A percentile compares a stretch with the other conserved stretches of the same genome.
Evolutionary conservation across 1,284 basidiomycete species (phyloP).

Genomic region (Laetiporus sulphureus): DNA sequence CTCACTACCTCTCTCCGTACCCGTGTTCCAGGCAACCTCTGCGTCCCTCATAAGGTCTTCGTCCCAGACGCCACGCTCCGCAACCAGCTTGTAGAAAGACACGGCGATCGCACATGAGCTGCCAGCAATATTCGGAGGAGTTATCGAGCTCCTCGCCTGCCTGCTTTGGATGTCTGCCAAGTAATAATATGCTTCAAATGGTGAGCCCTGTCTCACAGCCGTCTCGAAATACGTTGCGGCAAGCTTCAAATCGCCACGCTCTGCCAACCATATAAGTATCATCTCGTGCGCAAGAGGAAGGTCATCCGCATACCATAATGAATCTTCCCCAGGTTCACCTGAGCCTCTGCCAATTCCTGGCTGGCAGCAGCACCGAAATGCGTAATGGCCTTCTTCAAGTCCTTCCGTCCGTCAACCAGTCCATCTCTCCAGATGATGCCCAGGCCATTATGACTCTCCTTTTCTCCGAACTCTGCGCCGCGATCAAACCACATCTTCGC

Average conservation of each 20-base stretch:
- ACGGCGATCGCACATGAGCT: slow-evolving; percentile 81
- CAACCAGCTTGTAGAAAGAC: slow-evolving; percentile 84
- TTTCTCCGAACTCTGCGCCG: slow-evolving; percentile 76
- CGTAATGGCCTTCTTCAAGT: slow-evolving; percentile 60
- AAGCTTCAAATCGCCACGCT: slow-evolving; percentile 50
- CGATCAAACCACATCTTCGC: slow-evolving; percentile 95
- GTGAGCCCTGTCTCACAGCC: slow-evolving; percentile 80
- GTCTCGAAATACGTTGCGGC: slow-evolving; percentile 76
- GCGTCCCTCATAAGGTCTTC: slow-evolving; percentile 82
- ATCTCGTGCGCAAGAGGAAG: neutral
- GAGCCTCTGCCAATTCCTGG: slow-evolving; percentile 84
- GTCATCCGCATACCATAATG: slow-evolving; percentile 70
- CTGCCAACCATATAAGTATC: slow-evolving; percentile 30
- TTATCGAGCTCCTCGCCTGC: slow-evolving; percentile 39
- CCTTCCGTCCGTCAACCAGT: slow-evolving; percentile 57
- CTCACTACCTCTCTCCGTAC: slow-evolving; percentile 61
- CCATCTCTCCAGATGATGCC: slow-evolving; percentile 93
- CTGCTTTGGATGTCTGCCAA: slow-evolving; percentile 73
- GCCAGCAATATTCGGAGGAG: slow-evolving; percentile 43
- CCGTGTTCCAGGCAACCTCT: slow-evolving; percentile 72
- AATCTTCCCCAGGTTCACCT: slow-evolving; percentile 85
- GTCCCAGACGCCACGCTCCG: slow-evolving; percentile 85
- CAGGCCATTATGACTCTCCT: slow-evolving; percentile 83
- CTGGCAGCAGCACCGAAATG: slow-evolving; percentile 80
- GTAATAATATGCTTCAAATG: slow-evolving; percentile 91